Evolutionary conservation across 345 rosid species (phyloP), one percentile per base, ranked within the genome.

Genomic region (Moricandia moricandioides): DNA sequence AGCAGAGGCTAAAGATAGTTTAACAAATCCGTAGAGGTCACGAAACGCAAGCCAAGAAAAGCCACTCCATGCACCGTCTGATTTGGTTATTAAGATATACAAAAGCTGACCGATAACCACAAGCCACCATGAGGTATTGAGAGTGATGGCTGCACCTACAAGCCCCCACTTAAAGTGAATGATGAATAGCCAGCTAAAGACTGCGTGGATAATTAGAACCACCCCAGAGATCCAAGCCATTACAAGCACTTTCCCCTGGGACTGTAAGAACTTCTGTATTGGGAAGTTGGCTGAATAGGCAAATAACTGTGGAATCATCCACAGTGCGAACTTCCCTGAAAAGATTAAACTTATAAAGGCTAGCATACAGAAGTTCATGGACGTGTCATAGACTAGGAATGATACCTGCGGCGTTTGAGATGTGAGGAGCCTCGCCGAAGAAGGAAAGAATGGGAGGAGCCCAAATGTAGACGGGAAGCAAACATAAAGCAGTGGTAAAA

Each of bases 21-120:
- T 95, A 80, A 90, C 79, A 67, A 95, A 95, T 0, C 89, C 97
- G 67, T 81, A 88, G 43, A 95, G 85, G 73, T 90, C 92, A 0
- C 81, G 60, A 73, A 95, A 95, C 4, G 99, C 99, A 4, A 90
- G 86, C 91, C 88, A 83, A 0, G 97, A 88, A 80, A 95, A 89
- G 31, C 97, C 97, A 82, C 60, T 84, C 99, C 97, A 95, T 0
- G 99, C 97, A 40, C 98, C 97, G 45, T 90, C 97, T 1, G 99
- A 90, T 30, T 78, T 86, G 72, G 97, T 90, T 55, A 90, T 87
- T 75, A 95, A 83, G 74, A 92, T 92, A 82, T 95, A 95, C 51
- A 83, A 51, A 51, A 95, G 78, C 72, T 95, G 97, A 3, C 77
- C 80, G 1, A 84, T 79, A 64, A 90, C 85, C 16, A 92, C 78